Percentiles rank a stretch among this genome's conserved stretches.
Evolutionary conservation across 305 asterid genomes (phyloP).

Genomic region (Fraxinus xanthoxyloides): DNA sequence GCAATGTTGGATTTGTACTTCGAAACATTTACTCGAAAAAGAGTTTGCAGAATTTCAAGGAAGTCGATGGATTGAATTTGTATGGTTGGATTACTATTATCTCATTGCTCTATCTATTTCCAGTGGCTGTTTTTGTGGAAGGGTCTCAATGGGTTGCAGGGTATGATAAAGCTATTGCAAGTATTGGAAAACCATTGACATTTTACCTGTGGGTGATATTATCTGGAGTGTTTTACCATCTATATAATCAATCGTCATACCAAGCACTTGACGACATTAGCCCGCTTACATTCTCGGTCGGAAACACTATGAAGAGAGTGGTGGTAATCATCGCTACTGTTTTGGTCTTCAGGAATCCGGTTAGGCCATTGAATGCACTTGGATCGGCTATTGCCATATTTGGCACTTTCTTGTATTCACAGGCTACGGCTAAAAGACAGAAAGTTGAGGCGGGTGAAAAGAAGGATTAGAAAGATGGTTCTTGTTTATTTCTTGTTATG

Average conservation of each 20-base stretch:
- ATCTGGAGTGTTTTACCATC: conserved; percentile 68
- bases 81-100: conserved; percentile 69
- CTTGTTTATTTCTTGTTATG: not conserved
- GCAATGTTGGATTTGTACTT: conserved; percentile 75
- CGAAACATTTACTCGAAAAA: conserved; percentile 69
- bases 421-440: conserved; percentile 60
- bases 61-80: conserved; percentile 71
- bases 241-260: conserved; percentile 73
- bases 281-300: conserved; percentile 72
- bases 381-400: conserved; percentile 81
- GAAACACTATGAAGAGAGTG: conserved; percentile 83
- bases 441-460: conserved; percentile 53
- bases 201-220: conserved; percentile 70
- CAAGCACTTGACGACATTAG: conserved; percentile 83
- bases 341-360: conserved; percentile 78
- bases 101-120: conserved; percentile 58
- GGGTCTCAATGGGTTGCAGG: conserved; percentile 84
- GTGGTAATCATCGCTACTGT: conserved; percentile 75
- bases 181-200: conserved; percentile 49
- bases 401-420: conserved; percentile 78
- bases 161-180: conserved; percentile 55
- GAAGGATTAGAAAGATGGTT: conserved; percentile 37
- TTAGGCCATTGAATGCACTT: conserved; percentile 70
- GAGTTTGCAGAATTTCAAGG: conserved; percentile 70
- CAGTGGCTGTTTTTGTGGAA: conserved; percentile 72